phyloP scores from a whole-genome alignment of 1,139 yeast genomes.

The Scheffersomyces parashehatae region DNA sequence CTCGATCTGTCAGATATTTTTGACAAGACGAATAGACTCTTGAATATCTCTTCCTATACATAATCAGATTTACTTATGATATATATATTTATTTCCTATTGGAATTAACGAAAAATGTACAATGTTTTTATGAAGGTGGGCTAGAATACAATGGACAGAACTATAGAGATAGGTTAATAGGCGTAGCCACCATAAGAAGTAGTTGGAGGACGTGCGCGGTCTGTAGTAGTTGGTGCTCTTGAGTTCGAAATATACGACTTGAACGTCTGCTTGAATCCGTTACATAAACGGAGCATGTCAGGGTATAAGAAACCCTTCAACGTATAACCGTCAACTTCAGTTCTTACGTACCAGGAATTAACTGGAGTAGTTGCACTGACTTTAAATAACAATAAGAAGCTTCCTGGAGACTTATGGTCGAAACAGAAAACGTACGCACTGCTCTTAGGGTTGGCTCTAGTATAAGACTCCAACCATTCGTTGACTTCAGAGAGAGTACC shows the following conservation, averaged over 20 bases:
- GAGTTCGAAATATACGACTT: constrained; percentile 31
- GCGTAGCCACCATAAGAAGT: constrained; percentile 30
- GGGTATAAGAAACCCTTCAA: constrained; percentile 81
- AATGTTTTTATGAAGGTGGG: neutral
- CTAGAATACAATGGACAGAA: constrained; percentile 3
- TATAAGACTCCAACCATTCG: constrained; percentile 85
- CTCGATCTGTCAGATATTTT: too few species aligned
- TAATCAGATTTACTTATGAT: too few species aligned
- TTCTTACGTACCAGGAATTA: constrained; percentile 87
- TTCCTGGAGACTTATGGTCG: constrained; percentile 91
- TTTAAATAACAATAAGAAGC: constrained; percentile 84
- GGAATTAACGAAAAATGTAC: neutral
- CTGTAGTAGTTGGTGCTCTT: constrained; percentile 11
- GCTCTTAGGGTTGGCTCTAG: constrained; percentile 87
- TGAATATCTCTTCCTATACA: too few species aligned
- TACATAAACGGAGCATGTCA: constrained; percentile 82
- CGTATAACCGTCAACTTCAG: constrained; percentile 82
- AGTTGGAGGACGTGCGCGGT: constrained; percentile 10
- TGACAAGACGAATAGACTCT: too few species aligned
- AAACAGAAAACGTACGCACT: constrained; percentile 90
- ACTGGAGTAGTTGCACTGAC: constrained; percentile 69
- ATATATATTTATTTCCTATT: too few species aligned
- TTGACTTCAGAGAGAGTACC: constrained; percentile 81
- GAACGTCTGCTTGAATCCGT: constrained; percentile 80
- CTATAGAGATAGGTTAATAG: constrained; percentile 15